These are phyloP conservation scores for Beauveria sp. DNA, from an alignment of 2,329 filamentous ascomycete species.

Conservation along the genomic window DNA sequence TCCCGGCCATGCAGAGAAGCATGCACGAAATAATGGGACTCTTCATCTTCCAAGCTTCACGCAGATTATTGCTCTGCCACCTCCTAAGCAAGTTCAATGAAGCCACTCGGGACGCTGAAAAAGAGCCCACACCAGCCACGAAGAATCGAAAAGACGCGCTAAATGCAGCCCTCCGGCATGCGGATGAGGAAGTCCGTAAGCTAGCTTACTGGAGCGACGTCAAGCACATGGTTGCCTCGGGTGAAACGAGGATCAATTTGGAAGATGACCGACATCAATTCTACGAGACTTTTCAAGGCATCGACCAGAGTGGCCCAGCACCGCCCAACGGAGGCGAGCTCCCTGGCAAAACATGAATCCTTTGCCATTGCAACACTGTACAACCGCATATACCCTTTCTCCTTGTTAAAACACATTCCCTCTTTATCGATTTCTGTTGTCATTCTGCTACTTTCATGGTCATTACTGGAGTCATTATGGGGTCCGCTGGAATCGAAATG, in stretches of 20 bases:
- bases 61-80: conserved; percentile 45
- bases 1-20: conserved; percentile 64
- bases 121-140: not conserved
- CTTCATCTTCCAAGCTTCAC: conserved; percentile 84
- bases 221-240: conserved; percentile 55
- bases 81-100: conserved; percentile 10
- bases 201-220: conserved; percentile 87
- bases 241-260: conserved; percentile 38
- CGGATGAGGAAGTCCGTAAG: conserved; percentile 70
- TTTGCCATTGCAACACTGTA: not conserved
- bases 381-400: not conserved
- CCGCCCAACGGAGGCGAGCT: conserved; percentile 25
- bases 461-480: not conserved
- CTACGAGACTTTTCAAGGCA: conserved; percentile 39
- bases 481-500: not conserved
- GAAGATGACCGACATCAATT: conserved; percentile 27
- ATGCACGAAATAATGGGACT: conserved; percentile 82
- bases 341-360: not conserved
- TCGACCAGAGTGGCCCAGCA: conserved; percentile 45
- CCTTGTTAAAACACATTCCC: not conserved
- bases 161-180: conserved; percentile 65
- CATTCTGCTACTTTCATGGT: not conserved
- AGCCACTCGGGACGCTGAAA: not conserved
- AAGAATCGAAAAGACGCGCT: conserved; percentile 54
- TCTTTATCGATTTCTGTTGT: not conserved